Base-by-base conservation (phyloP, 1,284 basidiomycete genomes). In the Stereum hirsutum region DNA sequence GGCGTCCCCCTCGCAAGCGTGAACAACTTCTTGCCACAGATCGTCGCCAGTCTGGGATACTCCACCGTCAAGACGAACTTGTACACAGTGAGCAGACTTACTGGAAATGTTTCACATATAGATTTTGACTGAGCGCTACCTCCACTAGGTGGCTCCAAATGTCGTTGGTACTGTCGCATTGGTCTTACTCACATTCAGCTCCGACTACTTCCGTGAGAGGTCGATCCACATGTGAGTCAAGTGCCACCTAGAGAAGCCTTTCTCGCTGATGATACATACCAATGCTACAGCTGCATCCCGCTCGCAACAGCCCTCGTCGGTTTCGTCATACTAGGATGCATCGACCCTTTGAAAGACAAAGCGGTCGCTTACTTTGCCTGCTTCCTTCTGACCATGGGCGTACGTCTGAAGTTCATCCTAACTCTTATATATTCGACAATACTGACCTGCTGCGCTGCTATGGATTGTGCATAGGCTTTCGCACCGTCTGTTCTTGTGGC, bases 61-160 rank as follows among this genome's bases (percentile, higher is more conserved):
- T 64, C 62, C 20, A 66, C 68, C 3, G 57, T 73, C 49, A 68
- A 65, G 51, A 73, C 70, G 12, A 73, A 73, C 49, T 59, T 75
- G 30, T 66, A 65, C 51, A 74, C 72, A 19, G 67, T n/a, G n/a
- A n/a, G n/a, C n/a, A n/a, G n/a, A n/a, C n/a, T n/a, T n/a, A n/a
- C n/a, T n/a, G n/a, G n/a, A n/a, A n/a, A n/a, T n/a, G n/a, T n/a
- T n/a, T n/a, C n/a, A n/a, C n/a, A n/a, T n/a, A n/a, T n/a, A n/a
- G n/a, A n/a, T n/a, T n/a, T n/a, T n/a, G n/a, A n/a, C n/a, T n/a
- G n/a, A n/a, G n/a, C n/a, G n/a, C n/a, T n/a, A n/a, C n/a, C n/a
- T n/a, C n/a, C n/a, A n/a, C n/a, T n/a, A n/a, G n/a, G n/a, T 77
- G 24, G 72, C 73, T 7, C 74, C 74, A 1, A 74, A 75, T 52